A percentile compares a stretch with the other conserved stretches of the same genome.
Conservation (phyloP, 495 filamentous ascomycete species). For the Aspergillus incahuasiensis region DNA sequence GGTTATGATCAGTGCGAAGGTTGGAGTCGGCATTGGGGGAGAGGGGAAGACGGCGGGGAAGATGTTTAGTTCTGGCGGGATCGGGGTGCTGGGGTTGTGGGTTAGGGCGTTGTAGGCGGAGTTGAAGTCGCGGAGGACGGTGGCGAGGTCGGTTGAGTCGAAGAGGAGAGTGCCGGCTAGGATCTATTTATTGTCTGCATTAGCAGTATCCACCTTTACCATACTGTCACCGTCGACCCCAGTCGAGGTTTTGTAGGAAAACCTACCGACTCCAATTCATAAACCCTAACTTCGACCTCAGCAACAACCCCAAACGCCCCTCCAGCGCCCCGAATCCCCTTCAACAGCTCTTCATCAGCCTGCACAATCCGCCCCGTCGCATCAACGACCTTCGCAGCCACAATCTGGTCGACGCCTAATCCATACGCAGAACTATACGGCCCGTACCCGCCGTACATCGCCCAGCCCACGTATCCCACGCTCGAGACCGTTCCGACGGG, state of each 20-base stretch:
- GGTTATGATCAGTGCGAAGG: slow-evolving; percentile 21
- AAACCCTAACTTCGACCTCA: slow-evolving; percentile 35
- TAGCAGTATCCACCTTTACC: not conserved
- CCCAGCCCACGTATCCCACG: slow-evolving; percentile 7
- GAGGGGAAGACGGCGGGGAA: slow-evolving; percentile 25
- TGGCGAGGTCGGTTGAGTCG: slow-evolving; percentile 22
- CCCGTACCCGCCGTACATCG: slow-evolving; percentile 7
- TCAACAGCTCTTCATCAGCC: slow-evolving; percentile 27
- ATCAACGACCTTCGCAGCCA: not conserved
- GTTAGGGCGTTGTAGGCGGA: slow-evolving; percentile 18
- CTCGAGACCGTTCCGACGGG: not conserved
- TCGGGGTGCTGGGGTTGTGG: slow-evolving; percentile 11
- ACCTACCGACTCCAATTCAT: slow-evolving; percentile 31
- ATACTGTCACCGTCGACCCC: too few species aligned
- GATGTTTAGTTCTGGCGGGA: slow-evolving; percentile 23
- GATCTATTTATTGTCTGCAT: slow-evolving; percentile 17
- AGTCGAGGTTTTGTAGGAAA: too few species aligned
- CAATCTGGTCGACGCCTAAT: slow-evolving; percentile 3
- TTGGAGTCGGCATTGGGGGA: slow-evolving; percentile 16
- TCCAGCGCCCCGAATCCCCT: slow-evolving; percentile 36
- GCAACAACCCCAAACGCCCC: slow-evolving; percentile 39
- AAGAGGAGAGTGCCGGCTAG: slow-evolving; percentile 32
- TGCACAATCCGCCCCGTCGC: slow-evolving; percentile 19
- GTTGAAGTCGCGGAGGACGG: slow-evolving; percentile 18
- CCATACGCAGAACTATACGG: slow-evolving; percentile 1